A percentile compares a stretch with the other conserved stretches of the same genome.
Conservation (phyloP, 805 yeast genomes). For the Candida nanaspora region DNA sequence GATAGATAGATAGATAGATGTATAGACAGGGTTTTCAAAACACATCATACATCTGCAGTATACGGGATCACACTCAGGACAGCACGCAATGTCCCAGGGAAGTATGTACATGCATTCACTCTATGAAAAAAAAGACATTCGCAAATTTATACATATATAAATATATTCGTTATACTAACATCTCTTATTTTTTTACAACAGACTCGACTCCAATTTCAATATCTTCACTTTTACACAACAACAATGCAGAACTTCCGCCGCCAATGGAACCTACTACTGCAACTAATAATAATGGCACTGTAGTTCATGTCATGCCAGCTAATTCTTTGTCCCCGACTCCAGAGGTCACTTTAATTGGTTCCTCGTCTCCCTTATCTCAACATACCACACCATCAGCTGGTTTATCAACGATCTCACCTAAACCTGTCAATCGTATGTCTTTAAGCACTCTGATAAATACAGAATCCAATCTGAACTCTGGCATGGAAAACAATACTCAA, state of each 20-base stretch:
- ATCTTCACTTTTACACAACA: constrained; percentile 6
- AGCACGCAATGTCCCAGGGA: not conserved
- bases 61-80: not conserved
- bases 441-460: constrained; percentile 19
- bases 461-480: constrained; percentile 2
- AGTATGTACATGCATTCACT: too few relatives aligned
- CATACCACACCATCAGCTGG: not conserved
- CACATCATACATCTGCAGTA: not conserved
- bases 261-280: not conserved
- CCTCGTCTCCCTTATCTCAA: too few relatives aligned
- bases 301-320: too few relatives aligned
- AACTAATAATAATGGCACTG: too few relatives aligned
- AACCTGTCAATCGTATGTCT: constrained; percentile 9
- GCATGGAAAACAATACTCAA: too few relatives aligned
- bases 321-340: too few relatives aligned
- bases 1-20: too few relatives aligned
- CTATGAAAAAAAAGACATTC: too few relatives aligned
- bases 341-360: too few relatives aligned
- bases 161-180: too few relatives aligned
- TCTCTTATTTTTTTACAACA: not conserved
- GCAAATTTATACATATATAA: too few relatives aligned
- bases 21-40: too few relatives aligned
- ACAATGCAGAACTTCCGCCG: not conserved
- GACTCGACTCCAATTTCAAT: constrained; percentile 5
- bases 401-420: not conserved